Percentiles rank a stretch among this genome's conserved stretches.
Evolutionary conservation across 2,329 filamentous ascomycete genomes (phyloP).

Genomic region (Boeremia lycopersici): DNA sequence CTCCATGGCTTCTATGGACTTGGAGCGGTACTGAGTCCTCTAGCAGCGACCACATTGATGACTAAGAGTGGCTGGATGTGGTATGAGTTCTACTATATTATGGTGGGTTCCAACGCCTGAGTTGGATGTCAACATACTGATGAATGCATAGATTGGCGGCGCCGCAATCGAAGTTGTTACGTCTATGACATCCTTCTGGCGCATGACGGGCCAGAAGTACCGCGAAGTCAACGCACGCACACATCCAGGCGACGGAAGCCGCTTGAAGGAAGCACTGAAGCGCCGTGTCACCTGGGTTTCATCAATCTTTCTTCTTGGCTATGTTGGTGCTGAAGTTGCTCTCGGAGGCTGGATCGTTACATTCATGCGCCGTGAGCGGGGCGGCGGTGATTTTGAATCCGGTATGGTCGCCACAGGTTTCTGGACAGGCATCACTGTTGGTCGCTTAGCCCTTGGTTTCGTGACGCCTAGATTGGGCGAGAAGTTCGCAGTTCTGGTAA

Average conservation of each 20-base stretch:
- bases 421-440: conserved; percentile 79
- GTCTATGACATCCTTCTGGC: conserved; percentile 65
- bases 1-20: conserved; percentile 73
- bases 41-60: conserved; percentile 73
- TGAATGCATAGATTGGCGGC: conserved; percentile 44
- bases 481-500: conserved; percentile 57
- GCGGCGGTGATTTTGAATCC: conserved; percentile 69
- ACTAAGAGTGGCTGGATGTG: conserved; percentile 64
- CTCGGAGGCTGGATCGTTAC: conserved; percentile 79
- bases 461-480: conserved; percentile 74
- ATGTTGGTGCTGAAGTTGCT: conserved; percentile 76
- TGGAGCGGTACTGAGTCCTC: conserved; percentile 69
- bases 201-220: conserved; percentile 61
- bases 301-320: conserved; percentile 73
- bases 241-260: conserved; percentile 49
- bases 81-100: conserved; percentile 76
- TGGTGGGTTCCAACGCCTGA: conserved; percentile 55
- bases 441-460: conserved; percentile 73
- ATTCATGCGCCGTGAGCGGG: conserved; percentile 78
- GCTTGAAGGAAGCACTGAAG: conserved; percentile 55
- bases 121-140: background rate
- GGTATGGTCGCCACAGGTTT: conserved; percentile 78
- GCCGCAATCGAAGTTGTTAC: conserved; percentile 62
- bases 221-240: conserved; percentile 53
- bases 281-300: conserved; percentile 68